Evolutionary conservation across 345 rosid species (phyloP).

Genomic region (Atalantia buxifolia): DNA sequence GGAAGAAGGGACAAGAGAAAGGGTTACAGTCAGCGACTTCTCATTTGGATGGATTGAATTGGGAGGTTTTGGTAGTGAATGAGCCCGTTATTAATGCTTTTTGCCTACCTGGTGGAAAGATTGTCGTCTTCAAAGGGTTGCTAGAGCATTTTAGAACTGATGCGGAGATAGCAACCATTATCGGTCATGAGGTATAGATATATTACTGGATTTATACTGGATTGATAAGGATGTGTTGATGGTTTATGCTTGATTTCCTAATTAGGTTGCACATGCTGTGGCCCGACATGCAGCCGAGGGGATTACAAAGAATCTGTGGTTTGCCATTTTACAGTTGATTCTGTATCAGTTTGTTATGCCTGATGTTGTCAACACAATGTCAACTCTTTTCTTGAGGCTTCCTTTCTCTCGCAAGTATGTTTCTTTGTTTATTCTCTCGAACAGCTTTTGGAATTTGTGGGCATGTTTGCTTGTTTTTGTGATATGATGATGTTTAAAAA

Average conservation of each 20-base stretch:
- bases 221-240: neutral
- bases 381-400: conserved; percentile 71
- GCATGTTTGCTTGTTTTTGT: neutral
- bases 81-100: conserved; percentile 77
- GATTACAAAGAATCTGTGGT: conserved; percentile 75
- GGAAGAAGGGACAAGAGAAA: conserved; percentile 52
- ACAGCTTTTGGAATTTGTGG: neutral
- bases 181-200: conserved; percentile 76
- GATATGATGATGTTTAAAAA: neutral
- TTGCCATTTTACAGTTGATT: conserved; percentile 62
- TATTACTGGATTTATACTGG: neutral
- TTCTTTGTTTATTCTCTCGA: conserved; percentile 1
- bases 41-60: conserved; percentile 78
- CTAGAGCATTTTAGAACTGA: conserved; percentile 67
- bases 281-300: conserved; percentile 80
- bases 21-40: conserved; percentile 44
- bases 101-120: conserved; percentile 89
- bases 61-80: conserved; percentile 90
- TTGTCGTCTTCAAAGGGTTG: conserved; percentile 86
- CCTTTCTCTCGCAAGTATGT: conserved; percentile 87
- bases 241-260: conserved; percentile 13
- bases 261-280: conserved; percentile 88
- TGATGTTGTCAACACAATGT: conserved; percentile 74
- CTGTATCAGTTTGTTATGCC: conserved; percentile 78
- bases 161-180: conserved; percentile 86